Percentiles rank a stretch among this genome's conserved stretches.
Conservation (phyloP, 2,329 filamentous ascomycete species). For the Aspergillus arachidicola region DNA sequence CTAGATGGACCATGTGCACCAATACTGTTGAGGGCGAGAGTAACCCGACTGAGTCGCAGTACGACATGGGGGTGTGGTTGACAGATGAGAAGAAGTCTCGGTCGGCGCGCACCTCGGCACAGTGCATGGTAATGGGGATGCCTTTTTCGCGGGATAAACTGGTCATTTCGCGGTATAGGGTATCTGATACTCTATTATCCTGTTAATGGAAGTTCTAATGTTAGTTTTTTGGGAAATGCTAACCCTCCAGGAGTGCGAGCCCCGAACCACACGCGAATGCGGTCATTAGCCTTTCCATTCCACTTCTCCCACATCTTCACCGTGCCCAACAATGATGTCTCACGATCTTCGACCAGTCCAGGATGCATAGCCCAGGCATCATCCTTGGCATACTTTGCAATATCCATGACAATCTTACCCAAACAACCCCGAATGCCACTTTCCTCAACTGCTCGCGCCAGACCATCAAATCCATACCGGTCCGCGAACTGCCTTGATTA, state of each 20-base stretch:
- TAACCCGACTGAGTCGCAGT: conserved; percentile 32
- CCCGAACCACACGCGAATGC: conserved; percentile 53
- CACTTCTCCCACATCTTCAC: conserved; percentile 40
- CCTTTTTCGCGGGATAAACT: conserved; percentile 40
- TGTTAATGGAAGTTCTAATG: neutral
- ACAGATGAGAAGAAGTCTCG: conserved; percentile 22
- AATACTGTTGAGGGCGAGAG: conserved; percentile 48
- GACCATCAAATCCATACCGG: conserved; percentile 51
- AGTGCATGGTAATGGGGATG: conserved; percentile 53
- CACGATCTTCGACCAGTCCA: conserved; percentile 39
- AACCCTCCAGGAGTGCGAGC: conserved; percentile 49
- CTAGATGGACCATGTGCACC: conserved; percentile 56
- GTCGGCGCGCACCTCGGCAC: conserved; percentile 37
- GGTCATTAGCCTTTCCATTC: conserved; percentile 40
- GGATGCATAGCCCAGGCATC: neutral
- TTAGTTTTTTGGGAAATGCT: neutral
- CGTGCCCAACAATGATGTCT: conserved; percentile 39
- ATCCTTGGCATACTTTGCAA: conserved; percentile 43
- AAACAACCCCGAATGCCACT: conserved; percentile 49
- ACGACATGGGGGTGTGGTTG: conserved; percentile 47
- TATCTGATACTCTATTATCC: neutral
- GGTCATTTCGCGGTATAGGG: conserved; percentile 43
- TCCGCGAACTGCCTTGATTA: conserved; percentile 43
- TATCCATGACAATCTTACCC: conserved; percentile 50
- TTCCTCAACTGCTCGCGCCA: conserved; percentile 47